Percentiles rank a stretch among this genome's conserved stretches.
Conservation (phyloP, 2,329 filamentous ascomycete species). For the Curvularia sp. region DNA sequence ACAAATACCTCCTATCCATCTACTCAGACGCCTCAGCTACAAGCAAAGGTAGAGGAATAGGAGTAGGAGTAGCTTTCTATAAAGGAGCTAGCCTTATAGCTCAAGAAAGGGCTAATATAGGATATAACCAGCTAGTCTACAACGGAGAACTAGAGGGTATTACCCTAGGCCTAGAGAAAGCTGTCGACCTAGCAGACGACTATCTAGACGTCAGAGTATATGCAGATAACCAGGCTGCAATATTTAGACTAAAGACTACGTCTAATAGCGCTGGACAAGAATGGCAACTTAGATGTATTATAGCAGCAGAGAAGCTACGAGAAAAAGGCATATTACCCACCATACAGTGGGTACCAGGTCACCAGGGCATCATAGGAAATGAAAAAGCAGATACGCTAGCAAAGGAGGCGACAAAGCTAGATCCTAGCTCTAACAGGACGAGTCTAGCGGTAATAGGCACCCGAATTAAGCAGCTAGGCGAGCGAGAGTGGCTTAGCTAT, state of each 20-base stretch:
- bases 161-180: constrained; percentile 3
- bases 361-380: not conserved
- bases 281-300: not conserved
- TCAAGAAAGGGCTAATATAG: not conserved
- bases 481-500: not conserved
- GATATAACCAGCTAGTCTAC: not conserved
- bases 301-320: not conserved
- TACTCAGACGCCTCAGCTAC: constrained; percentile 1
- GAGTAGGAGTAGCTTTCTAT: constrained; percentile 1
- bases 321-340: not conserved
- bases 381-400: not conserved
- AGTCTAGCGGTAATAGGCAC: not conserved
- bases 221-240: not conserved
- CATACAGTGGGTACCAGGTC: not conserved
- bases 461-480: not conserved
- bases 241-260: constrained; percentile 1
- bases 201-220: constrained; percentile 2
- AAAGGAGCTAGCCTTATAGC: not conserved
- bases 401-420: not conserved
- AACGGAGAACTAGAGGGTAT: constrained; percentile 2
- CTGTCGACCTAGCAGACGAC: not conserved
- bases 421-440: not conserved
- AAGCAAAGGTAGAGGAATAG: not conserved
- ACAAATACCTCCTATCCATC: not conserved
- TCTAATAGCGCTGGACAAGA: not conserved